These are phyloP conservation scores for Cladobotryum mycophilum DNA, from an alignment of 2,329 filamentous ascomycete species.

Conservation along the genomic window DNA sequence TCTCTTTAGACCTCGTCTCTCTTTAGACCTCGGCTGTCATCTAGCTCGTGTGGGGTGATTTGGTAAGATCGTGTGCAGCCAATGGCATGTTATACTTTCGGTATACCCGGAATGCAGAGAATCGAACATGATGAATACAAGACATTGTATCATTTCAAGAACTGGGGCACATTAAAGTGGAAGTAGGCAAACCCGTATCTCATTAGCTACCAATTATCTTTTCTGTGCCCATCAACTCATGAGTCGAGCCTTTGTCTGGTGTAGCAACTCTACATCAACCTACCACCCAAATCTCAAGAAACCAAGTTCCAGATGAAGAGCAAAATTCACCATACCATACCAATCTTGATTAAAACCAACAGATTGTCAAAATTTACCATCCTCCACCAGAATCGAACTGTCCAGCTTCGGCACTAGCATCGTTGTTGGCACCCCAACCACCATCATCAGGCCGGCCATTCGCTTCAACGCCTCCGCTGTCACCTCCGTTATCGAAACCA, in stretches of 20 bases:
- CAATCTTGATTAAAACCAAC: no score
- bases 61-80: constrained; percentile 1
- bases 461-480: neutral
- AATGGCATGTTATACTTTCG: constrained; percentile 17
- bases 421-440: neutral
- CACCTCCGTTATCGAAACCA: neutral
- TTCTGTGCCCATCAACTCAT: neutral
- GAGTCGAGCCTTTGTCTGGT: neutral
- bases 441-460: neutral
- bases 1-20: neutral
- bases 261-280: no score
- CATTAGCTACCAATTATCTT: neutral
- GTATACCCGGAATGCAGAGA: neutral
- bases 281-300: no score
- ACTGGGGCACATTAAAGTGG: no score
- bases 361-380: neutral
- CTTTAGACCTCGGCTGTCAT: constrained; percentile 4
- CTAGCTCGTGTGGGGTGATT: constrained; percentile 1
- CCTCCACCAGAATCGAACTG: neutral
- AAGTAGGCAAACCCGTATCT: neutral
- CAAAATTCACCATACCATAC: no score
- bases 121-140: neutral
- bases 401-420: neutral
- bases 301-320: no score
- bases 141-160: no score